These are phyloP conservation scores for Rhododendron simsii DNA, from an alignment of 148 eudicot species.

Conservation along the genomic window DNA sequence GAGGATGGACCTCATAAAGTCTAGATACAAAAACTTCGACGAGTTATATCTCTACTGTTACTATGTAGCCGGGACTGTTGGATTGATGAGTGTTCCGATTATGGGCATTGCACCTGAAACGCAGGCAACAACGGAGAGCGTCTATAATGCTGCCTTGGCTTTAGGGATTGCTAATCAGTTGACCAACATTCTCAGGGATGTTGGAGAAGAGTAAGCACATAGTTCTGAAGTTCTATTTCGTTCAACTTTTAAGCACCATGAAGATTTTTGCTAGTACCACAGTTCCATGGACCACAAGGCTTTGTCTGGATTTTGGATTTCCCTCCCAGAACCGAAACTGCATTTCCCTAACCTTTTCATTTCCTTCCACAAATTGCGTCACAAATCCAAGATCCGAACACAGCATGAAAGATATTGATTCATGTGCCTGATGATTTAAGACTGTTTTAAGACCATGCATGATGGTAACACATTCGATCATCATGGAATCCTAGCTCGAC, in stretches of 20 bases:
- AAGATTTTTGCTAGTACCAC: background rate
- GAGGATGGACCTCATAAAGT: constrained; percentile 86
- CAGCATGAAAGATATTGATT: background rate
- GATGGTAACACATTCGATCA: background rate
- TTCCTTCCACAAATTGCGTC: background rate
- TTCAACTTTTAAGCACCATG: background rate
- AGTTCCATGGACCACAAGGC: background rate
- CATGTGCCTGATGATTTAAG: background rate
- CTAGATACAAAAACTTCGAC: constrained; percentile 84
- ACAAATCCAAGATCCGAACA: background rate
- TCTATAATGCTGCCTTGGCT: constrained; percentile 81
- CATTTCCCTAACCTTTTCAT: background rate
- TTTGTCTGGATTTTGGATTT: background rate
- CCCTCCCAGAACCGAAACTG: background rate
- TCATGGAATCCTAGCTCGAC: background rate
- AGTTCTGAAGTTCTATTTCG: background rate
- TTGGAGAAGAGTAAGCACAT: constrained; percentile 90
- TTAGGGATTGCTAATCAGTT: constrained; percentile 92
- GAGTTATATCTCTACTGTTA: constrained; percentile 90
- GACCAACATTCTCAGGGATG: constrained; percentile 97
- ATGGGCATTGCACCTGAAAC: constrained; percentile 94
- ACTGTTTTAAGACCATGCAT: background rate
- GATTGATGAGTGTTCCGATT: constrained; percentile 92
- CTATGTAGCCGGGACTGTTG: constrained; percentile 97
- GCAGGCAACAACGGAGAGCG: constrained; percentile 82